Conservation (phyloP, 306 rosid genomes). For the Vicia faba region DNA sequence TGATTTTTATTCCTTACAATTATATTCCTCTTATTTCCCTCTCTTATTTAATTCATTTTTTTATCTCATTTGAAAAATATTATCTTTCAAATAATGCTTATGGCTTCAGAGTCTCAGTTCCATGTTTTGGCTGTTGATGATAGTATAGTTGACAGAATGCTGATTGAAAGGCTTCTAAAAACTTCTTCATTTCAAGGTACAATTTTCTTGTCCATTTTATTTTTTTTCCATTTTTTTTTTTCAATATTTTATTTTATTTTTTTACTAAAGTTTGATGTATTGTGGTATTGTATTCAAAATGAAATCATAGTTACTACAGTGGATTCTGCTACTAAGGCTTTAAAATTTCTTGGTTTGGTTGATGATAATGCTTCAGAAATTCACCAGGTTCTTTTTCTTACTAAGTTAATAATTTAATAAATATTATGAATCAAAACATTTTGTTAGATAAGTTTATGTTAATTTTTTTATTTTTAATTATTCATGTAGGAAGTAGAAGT, state of each 20-base stretch:
- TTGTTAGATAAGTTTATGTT: slow-evolving; percentile 14
- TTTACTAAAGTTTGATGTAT: neutral
- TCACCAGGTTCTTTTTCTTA: slow-evolving; percentile 51
- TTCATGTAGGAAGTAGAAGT: slow-evolving; percentile 55
- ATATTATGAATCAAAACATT: neutral
- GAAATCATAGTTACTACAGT: slow-evolving; percentile 69
- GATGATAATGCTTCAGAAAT: slow-evolving; percentile 56
- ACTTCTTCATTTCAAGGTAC: slow-evolving; percentile 85
- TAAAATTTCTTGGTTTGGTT: slow-evolving; percentile 70
- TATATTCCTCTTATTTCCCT: neutral
- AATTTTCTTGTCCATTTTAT: slow-evolving; percentile 15
- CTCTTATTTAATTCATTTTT: slow-evolving; percentile 10
- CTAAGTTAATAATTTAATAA: neutral
- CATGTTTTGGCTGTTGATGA: slow-evolving; percentile 97
- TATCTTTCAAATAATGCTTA: slow-evolving; percentile 46
- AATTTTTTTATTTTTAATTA: slow-evolving; percentile 23
- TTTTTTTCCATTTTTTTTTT: neutral
- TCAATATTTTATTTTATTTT: neutral
- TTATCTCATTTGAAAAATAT: slow-evolving; percentile 5
- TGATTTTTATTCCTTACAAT: slow-evolving; percentile 30
- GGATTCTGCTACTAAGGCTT: slow-evolving; percentile 84
- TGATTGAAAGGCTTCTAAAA: slow-evolving; percentile 83
- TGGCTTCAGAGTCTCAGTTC: slow-evolving; percentile 57
- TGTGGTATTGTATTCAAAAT: slow-evolving; percentile 30
- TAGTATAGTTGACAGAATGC: slow-evolving; percentile 67